phyloP scores from a whole-genome alignment of 2,329 filamentous ascomycete genomes.

The Pyrenophora tritici-repentis region DNA sequence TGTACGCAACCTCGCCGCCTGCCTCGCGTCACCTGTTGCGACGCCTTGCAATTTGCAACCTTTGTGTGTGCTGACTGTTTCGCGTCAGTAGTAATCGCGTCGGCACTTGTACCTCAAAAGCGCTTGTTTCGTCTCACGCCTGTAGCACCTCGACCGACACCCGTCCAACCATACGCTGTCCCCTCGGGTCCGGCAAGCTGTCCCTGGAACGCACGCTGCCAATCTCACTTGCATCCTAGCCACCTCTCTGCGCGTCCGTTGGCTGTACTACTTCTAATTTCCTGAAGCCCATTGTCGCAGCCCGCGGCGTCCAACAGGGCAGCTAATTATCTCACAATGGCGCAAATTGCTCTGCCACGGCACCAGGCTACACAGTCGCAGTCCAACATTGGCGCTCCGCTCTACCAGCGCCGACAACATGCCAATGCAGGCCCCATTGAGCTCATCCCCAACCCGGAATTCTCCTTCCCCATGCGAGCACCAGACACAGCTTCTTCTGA shows the following conservation, averaged over 20 bases:
- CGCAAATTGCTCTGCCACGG: slow-evolving; percentile 48
- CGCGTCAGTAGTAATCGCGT: slow-evolving; percentile 38
- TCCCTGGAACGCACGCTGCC: slow-evolving; percentile 29
- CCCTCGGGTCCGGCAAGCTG: slow-evolving; percentile 18
- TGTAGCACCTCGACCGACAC: slow-evolving; percentile 35
- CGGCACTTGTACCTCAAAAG: slow-evolving; percentile 42
- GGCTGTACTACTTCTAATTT: slow-evolving; percentile 37
- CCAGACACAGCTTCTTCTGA: slow-evolving; percentile 34
- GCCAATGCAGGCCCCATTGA: slow-evolving; percentile 47
- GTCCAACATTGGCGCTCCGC: slow-evolving; percentile 43
- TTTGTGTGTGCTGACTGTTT: slow-evolving; percentile 34
- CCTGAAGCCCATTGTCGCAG: slow-evolving; percentile 29
- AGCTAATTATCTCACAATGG: slow-evolving; percentile 38
- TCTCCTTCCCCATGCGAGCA: slow-evolving; percentile 53
- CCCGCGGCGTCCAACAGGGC: slow-evolving; percentile 30
- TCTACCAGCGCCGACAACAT: slow-evolving; percentile 43
- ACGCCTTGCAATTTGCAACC: slow-evolving; percentile 24
- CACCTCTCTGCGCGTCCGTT: slow-evolving; percentile 27
- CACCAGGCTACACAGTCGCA: slow-evolving; percentile 48
- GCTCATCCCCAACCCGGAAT: slow-evolving; percentile 55
- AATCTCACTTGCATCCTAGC: slow-evolving; percentile 28
- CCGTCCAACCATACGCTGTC: slow-evolving; percentile 9
- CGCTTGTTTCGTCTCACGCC: slow-evolving; percentile 48
- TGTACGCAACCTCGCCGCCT: slow-evolving; percentile 28
- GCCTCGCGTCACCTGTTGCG: slow-evolving; percentile 8